Percentiles rank a stretch among this genome's conserved stretches.
These are phyloP conservation scores for Davidsoniella virescens DNA, from an alignment of 2,329 filamentous ascomycete species.

Conservation along the genomic window DNA sequence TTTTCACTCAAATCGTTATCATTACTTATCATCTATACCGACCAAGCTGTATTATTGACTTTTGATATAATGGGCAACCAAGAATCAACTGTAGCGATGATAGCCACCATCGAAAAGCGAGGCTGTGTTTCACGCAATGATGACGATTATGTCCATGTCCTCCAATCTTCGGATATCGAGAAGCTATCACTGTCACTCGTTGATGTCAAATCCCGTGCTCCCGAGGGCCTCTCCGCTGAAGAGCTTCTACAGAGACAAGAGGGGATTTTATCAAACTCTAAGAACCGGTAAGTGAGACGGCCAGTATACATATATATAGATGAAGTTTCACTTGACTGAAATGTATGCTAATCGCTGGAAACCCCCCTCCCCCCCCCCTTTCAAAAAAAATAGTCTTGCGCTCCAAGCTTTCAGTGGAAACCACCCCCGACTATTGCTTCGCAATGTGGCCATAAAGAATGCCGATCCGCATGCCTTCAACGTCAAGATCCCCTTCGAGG, in stretches of 20 bases:
- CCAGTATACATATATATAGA: no score
- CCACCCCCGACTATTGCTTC: slow-evolving; percentile 49
- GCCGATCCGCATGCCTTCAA: slow-evolving; percentile 70
- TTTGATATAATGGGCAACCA: slow-evolving; percentile 4
- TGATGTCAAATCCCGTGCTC: slow-evolving; percentile 14
- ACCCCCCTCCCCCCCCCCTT: no score
- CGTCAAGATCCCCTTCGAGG: slow-evolving; percentile 65
- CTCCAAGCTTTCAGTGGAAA: slow-evolving; percentile 55
- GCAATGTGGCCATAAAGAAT: slow-evolving; percentile 44
- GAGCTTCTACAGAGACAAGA: slow-evolving; percentile 43
- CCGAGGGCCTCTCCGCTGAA: slow-evolving; percentile 33
- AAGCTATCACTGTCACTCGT: slow-evolving; percentile 9
- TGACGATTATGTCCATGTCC: slow-evolving; percentile 6
- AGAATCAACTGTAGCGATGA: neutral
- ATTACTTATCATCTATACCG: no score
- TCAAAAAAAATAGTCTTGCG: slow-evolving; percentile 44
- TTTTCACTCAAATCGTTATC: neutral
- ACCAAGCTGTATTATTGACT: no score
- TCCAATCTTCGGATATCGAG: neutral
- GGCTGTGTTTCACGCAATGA: neutral
- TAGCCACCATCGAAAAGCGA: neutral
- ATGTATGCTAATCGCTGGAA: no score
- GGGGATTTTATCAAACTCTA: slow-evolving; percentile 45
- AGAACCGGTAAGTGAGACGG: slow-evolving; percentile 36
- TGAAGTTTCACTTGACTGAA: no score